Base-by-base conservation (phyloP, 2,329 filamentous ascomycete genomes). In the Periconia macrospinosa region DNA sequence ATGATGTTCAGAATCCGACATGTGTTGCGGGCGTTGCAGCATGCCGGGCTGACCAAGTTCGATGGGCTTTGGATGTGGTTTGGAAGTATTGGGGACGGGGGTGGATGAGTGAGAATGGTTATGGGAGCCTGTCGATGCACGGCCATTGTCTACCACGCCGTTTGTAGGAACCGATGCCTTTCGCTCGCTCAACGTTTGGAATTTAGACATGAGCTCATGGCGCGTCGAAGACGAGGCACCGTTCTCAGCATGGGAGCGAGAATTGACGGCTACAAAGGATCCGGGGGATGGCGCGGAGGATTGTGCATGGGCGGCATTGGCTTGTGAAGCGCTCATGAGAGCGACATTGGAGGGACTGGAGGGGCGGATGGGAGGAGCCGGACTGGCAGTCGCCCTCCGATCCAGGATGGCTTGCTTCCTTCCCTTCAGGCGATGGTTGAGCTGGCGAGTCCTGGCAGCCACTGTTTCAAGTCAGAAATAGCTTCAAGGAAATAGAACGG, bases 391-490 rank as follows among this genome's bases (percentile, higher is more conserved):
- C 18, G 81, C 80, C 52, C 87, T 81, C 35, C 88, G 81, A 51
- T 84, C 83, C 45, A 87, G 77, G 57, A 92, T 90, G n/a, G 87
- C 88, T 50, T 84, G 85, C 65, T 86, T 87, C 47, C 90, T 86
- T 46, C 87, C 87, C 67, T 88, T 90, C 47, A 96, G 77, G 42
- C 89, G 85, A 67, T 94, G 91, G 61, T 92, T 92, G 17, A 96
- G 82, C 70, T 93, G 89, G 40, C 90, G 83, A 13, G 91, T 87
- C 59, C 86, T 80, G 45, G 85, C 86, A 57, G 87, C 86, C 13
- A 89, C 86, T 81, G 74, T 60, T 48, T 53, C 40, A 45, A 37
- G 40, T 59, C 50, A 54, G 45, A 19, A 27, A 35, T 44, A 17
- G 30, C 13, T 40, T 5, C 42, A 10, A 23, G 23, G 53, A 33